Evolutionary conservation across 1,139 yeast genomes (phyloP), one percentile per base, ranked within the genome.

Genomic region (Taphrina pruni): DNA sequence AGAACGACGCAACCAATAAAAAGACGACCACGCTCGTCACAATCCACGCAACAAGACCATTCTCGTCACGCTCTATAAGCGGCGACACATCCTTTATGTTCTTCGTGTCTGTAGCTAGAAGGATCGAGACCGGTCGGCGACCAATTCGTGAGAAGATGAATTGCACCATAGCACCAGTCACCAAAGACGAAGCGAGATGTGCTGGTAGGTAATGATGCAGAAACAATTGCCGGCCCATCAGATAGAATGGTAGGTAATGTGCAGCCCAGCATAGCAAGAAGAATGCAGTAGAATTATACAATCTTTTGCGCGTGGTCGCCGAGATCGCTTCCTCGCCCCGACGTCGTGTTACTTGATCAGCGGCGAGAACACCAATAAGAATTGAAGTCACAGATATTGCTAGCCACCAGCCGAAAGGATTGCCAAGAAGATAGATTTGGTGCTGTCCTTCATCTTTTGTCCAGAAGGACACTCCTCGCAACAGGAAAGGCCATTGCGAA

Each of bases 151-250:
- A 87, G 75, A 89, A 84, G 57, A 91, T 78, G 75, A 91, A 87
- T 78, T 95, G 99, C 72, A 89, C 83, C 72, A 92, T 81, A 0
- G 89, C 93, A 36, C 96, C 98, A 14, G 94, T 81, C 72, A 93
- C 86, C 74, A 92, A 79, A 0, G 96, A 93, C 8, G 96, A 97
- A 73, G 91, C 84, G 76, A 94, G 82, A 78, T 95, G 99, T 0
- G 99, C 99, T 50, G 99, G 99, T 75, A 94, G 81, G 78, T 94
- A 94, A 79, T 94, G 99, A 78, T 94, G 99, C 78, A 92, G 83
- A 81, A 93, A 92, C 78, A 90, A 89, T 80, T 93, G 97, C 81
- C 98, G 89, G 72, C 86, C 85, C 98, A 92, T 92, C 76, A 92
- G 82, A 81, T 85, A 93, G 83, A 93, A 92, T 72, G 97, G 97